Base-by-base conservation (phyloP, 768 basidiomycete species). In the Mycena galericulata region DNA sequence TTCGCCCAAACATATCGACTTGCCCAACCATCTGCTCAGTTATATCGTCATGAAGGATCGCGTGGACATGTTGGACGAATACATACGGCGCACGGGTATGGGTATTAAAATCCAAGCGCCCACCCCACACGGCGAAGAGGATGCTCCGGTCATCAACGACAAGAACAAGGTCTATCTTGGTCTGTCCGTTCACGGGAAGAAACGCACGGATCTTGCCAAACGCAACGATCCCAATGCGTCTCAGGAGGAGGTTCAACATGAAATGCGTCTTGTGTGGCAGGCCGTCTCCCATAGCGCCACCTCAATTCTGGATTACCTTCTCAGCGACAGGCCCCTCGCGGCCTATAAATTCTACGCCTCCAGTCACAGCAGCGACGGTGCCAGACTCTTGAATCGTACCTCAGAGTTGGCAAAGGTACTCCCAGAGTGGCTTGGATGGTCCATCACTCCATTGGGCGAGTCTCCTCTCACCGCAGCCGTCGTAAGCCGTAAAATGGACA, bases 101-200 rank as follows among this genome's bases (percentile, higher is more conserved):
- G 84, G 82, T 3, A 70, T 84, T 17, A 77, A 82, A 40, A 70
- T 84, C 36, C 75, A 76, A 17, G 67, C 62, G 0, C 74, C 73
- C 22, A 70, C 75, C n/a, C 50, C 56, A 20, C 75, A 75, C 2
- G 76, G 76, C 12, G 74, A 76, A 9, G 76, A 78, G 22, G 62
- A 71, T 15, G 73, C 76, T 27, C 65, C 67, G 12, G 71, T 75
- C 12, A 67, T 74, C 43, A 81, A 83, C 68, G 83, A 84, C 68
- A 69, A 76, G 60, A 82, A 84, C 72, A 81, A 77, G 72, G 50
- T 85, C 0, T 91, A 90, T 70, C 85, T 89, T 20, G 89, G 90
- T 0, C 79, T 91, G 45, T 85, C 85, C 61, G 87, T 90, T 24
- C 87, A 89, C 65, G 89, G 89, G n/a, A 89, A 88, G 79, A 90